Base-by-base conservation (phyloP, 345 rosid genomes). In the Linum lewisii region DNA sequence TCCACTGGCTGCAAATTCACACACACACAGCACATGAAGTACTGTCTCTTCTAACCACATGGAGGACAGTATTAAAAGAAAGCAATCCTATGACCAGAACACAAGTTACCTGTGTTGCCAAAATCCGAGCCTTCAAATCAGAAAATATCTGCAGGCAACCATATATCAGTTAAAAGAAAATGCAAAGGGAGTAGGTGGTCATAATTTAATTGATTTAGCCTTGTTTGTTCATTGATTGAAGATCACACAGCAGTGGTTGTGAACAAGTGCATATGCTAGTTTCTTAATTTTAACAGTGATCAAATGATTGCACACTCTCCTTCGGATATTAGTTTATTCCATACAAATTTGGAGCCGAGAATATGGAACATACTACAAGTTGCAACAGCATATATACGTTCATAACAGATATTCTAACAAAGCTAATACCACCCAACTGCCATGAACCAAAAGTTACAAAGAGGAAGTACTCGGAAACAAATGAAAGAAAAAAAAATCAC, bases 1-100 rank as follows among this genome's bases (percentile, higher is more conserved):
- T 94, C 97, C 71, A 73, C 75, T 0, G 90, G 83, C 99, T 94
- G 97, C 85, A 77, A 66, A 42, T 72, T 24, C 34, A 69, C 6
- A 60, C 42, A 25, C 22, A 56, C 25, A 42, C 47, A 22, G 36
- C 19, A 62, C 42, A 54, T 58, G 6, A 66, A 55, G 25, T 29
- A 29, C 7, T 29, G 34, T 8, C 5, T 29, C 4, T 29, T 3
- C 34, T 29, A 29, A 29, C 34, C 34, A 29, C 7, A 29, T 29
- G 34, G 54, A 37, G 51, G 11, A 58, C 18, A 52, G 58, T 32
- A 51, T 21, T 51, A 29, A 29, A 26, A 29, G 34, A 29, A 29
- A 29, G 34, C 34, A 29, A 8, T 29, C 34, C 5, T 8, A 29
- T 8, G 5, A 14, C 11, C 36, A 4, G 36, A 24, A 29, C 36